These are phyloP conservation scores for Paxillus ammoniavirescens DNA, from an alignment of 768 basidiomycete genomes.

Conservation along the genomic window DNA sequence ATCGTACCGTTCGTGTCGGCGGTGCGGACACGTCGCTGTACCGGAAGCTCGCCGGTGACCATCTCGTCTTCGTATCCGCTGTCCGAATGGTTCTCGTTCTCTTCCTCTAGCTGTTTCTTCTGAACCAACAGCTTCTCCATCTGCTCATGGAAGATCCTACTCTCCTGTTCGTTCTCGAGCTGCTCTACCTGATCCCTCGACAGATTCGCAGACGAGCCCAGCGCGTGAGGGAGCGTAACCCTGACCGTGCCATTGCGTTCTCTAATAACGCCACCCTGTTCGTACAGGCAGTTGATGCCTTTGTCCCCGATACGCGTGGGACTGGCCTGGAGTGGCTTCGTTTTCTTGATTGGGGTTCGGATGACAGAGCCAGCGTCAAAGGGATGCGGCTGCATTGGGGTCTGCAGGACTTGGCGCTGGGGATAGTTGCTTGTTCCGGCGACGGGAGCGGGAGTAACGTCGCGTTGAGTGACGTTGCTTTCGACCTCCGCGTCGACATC, in stretches of 20 bases:
- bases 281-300: conserved; percentile 22
- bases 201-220: conserved; percentile 22
- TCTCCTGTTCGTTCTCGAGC: conserved; percentile 14
- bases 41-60: conserved; percentile 1
- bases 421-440: background rate
- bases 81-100: background rate
- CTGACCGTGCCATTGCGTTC: conserved; percentile 14
- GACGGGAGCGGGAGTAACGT: conserved; percentile 8
- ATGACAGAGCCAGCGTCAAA: conserved; percentile 32
- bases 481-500: conserved; percentile 11
- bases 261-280: conserved; percentile 9
- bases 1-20: conserved; percentile 8
- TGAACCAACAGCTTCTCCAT: conserved; percentile 13
- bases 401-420: conserved; percentile 12
- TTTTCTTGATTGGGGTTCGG: conserved; percentile 27
- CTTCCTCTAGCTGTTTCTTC: conserved; percentile 5
- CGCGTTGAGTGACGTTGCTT: conserved; percentile 18
- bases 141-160: conserved; percentile 6
- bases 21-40: conserved; percentile 3
- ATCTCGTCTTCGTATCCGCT: conserved; percentile 21
- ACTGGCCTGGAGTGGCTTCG: conserved; percentile 25
- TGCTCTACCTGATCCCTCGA: conserved; percentile 24
- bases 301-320: conserved; percentile 30
- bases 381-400: conserved; percentile 17
- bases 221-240: conserved; percentile 20